Evolutionary conservation across 2,329 filamentous ascomycete species (phyloP), one percentile per base, ranked within the genome.

Genomic region (Colletotrichum acutatum): DNA sequence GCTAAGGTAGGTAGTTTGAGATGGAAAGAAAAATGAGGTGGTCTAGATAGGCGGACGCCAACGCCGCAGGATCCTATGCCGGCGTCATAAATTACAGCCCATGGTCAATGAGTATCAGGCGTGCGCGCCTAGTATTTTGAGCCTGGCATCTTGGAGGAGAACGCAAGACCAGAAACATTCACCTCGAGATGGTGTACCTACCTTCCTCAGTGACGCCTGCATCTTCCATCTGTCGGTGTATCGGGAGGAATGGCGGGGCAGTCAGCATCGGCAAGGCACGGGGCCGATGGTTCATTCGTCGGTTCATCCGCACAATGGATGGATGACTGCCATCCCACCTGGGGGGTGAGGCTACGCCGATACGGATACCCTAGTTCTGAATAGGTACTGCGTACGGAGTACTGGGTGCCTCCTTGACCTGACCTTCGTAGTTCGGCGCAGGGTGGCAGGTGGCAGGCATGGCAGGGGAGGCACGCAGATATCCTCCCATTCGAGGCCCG

Each of bases 271-370:
- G 12, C 26, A 56, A 42, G 22, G 30, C 62, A 12, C 22, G 34
- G 22, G 22, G 19, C 34, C 61, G 14, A 49, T 49, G 24, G 42
- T n/a, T 52, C 28, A 69, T 72, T 68, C n/a, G 65, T 72, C 52
- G 37, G 52, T 53, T 71, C 63, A 19, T 63, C 52, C 37, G 63
- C 53, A 12, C 5, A 30, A 28, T 11, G 11, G 32, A 34, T 34
- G 32, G 32, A 12, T 28, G 22, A 53, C 54, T 52, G 46, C 26
- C 57, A 28, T 52, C 32, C 22, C 37, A 42, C 11, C 32, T 34
- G 32, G 32, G 12, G 32, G 37, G 16, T 19, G 16, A 34, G 12
- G 32, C 11, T 42, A 14, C 16, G 16, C 6, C 6, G 4, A 42
- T 42, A 42, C 37, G 37, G 37, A 42, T 42, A 42, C 37, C 37